Percentiles rank a stretch among this genome's conserved stretches.
phyloP scores from a whole-genome alignment of 495 filamentous ascomycete genomes.

The Pseudoneurospora amorphoporcata region DNA sequence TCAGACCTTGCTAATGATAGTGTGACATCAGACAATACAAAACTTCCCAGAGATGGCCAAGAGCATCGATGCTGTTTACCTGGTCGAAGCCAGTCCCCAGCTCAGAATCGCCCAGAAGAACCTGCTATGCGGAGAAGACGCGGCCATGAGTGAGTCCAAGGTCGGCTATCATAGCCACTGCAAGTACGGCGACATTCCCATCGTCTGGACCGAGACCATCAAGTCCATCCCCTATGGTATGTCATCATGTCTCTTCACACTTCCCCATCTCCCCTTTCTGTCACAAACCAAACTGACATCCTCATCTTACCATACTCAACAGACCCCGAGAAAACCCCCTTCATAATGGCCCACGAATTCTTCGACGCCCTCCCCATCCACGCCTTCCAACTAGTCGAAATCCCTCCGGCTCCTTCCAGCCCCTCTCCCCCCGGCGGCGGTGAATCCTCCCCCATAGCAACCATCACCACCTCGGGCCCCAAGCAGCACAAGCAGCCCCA shows the following conservation, averaged over 20 bases:
- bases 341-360: conserved; percentile 95
- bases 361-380: conserved; percentile 99
- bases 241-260: conserved; percentile 6
- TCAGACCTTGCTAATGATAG: too few species aligned
- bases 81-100: conserved; percentile 78
- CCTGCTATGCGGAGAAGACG: conserved; percentile 70
- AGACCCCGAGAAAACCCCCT: conserved; percentile 60
- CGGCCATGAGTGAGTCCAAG: conserved; percentile 53
- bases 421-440: conserved; percentile 23
- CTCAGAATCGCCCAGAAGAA: conserved; percentile 67
- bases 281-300: not conserved
- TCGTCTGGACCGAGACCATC: conserved; percentile 90
- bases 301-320: not conserved
- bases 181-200: conserved; percentile 58
- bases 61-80: conserved; percentile 73
- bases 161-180: conserved; percentile 66
- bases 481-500: conserved; percentile 22
- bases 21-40: conserved; percentile 54
- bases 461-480: not conserved
- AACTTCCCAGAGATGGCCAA: conserved; percentile 69
- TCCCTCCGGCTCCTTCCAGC: conserved; percentile 37
- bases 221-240: conserved; percentile 56
- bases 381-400: conserved; percentile 63
- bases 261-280: not conserved
- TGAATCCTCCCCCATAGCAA: conserved; percentile 19